phyloP scores from a whole-genome alignment of 352 stramenopile species.

The Phytophthora sansomeana region DNA sequence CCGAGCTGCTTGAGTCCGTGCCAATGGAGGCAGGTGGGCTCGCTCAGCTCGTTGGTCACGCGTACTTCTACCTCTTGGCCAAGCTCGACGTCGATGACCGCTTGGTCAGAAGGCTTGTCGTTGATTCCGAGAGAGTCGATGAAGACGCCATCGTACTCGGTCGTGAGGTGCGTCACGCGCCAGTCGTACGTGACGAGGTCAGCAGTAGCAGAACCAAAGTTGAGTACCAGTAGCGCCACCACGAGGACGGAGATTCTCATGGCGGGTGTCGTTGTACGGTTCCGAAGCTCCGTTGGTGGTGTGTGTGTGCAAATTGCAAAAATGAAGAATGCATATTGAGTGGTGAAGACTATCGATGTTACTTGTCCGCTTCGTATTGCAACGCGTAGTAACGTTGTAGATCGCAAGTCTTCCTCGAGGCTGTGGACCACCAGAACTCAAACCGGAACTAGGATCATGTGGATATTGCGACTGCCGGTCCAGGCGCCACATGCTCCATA shows the following conservation, averaged over 20 bases:
- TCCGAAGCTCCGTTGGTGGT: background rate
- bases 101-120: conserved; percentile 33
- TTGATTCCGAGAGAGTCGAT: conserved; percentile 40
- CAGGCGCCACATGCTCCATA: background rate
- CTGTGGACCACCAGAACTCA: background rate
- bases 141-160: conserved; percentile 34
- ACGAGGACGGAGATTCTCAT: conserved; percentile 15
- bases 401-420: too few species aligned
- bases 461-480: background rate
- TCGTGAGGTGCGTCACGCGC: conserved; percentile 29
- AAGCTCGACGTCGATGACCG: conserved; percentile 36
- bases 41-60: conserved; percentile 35
- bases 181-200: conserved; percentile 41
- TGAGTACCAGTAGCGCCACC: conserved; percentile 6
- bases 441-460: background rate
- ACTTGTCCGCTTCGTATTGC: background rate
- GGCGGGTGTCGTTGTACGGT: background rate
- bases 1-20: conserved; percentile 46
- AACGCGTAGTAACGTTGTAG: background rate
- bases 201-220: conserved; percentile 9
- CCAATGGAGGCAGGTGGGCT: conserved; percentile 46
- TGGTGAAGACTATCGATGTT: background rate
- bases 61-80: conserved; percentile 40
- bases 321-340: conserved; percentile 8
- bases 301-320: conserved; percentile 14